Base-by-base conservation (phyloP, 495 filamentous ascomycete species). In the Penicillium goetzii region DNA sequence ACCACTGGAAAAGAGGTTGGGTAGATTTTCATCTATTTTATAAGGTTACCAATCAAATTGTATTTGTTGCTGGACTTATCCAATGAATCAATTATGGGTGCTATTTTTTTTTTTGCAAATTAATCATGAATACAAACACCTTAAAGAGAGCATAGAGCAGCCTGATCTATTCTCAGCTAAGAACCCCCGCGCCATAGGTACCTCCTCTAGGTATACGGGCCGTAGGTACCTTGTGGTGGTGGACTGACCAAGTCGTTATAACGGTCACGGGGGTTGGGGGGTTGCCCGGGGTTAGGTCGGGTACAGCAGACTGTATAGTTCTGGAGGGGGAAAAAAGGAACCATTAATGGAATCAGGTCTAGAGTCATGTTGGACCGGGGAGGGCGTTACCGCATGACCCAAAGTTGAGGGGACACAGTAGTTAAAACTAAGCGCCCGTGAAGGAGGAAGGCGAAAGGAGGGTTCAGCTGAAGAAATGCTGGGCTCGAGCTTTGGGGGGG, bases 371-470 rank as follows among this genome's bases (percentile, higher is more conserved):
- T 53, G 51, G 15, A 28, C 28, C 33, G 19, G 53, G 53, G 19
- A 32, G 32, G 53, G 30, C 30, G 19, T 12, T 56, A 33, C 11
- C 33, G 33, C 36, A 57, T 57, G 54, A 57, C 54, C 54, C 7
- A 21, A 25, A 41, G 54, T 30, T 25, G 52, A 36, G 25, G 50
- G 19, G 30, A 36, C 30, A 7, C 30, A 32, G 30, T 32, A 32
- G 30, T 32, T 32, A 32, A 32, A 32, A 32, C 30, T 32, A 32
- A 32, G 30, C 30, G 30, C 51, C 28, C 51, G 38, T 36, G 34
- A 36, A 14, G 30, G 30, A 32, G 30, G 30, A 32, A 8, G 30
- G 32, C 1, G 30, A 32, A 17, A 23, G 52, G 30, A 15, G n/a
- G 52, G 32, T 17, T 28, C 26, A 53, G 30, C 15, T 30, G 25